Conservation (phyloP, 2,329 filamentous ascomycete species). For the Kalaharituber pfeilii region DNA sequence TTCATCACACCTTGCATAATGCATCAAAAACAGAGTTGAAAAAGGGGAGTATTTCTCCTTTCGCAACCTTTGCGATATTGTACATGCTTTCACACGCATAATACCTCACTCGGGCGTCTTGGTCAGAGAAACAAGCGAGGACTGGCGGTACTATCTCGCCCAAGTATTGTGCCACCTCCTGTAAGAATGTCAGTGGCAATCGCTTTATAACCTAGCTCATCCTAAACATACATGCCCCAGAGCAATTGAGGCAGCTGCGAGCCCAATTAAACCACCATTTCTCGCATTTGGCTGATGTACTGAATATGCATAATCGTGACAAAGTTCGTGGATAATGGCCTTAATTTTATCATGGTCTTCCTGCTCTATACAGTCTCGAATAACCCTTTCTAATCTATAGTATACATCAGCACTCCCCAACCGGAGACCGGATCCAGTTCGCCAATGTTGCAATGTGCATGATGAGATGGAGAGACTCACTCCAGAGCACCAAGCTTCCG, state of each 20-base stretch:
- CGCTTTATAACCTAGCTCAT: conserved; percentile 33
- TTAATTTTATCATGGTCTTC: conserved; percentile 67
- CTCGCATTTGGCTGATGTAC: conserved; percentile 91
- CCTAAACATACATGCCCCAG: conserved; percentile 60
- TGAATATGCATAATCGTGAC: conserved; percentile 93
- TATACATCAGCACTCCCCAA: too few relatives aligned
- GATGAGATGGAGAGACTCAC: conserved; percentile 37
- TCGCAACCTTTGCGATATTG: conserved; percentile 97
- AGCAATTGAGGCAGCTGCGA: conserved; percentile 90
- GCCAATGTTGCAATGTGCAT: background rate
- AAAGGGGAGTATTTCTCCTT: conserved; percentile 89
- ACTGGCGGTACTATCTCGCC: conserved; percentile 91
- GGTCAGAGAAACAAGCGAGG: conserved; percentile 90
- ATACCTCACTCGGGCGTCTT: conserved; percentile 41
- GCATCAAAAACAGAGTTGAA: conserved; percentile 87
- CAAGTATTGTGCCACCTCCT: conserved; percentile 84
- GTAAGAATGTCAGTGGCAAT: background rate
- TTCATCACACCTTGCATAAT: conserved; percentile 60
- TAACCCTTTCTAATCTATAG: conserved; percentile 73
- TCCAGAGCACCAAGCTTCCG: conserved; percentile 91
- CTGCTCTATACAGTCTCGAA: conserved; percentile 61
- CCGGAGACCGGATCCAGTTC: too few relatives aligned
- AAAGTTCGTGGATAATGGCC: conserved; percentile 85
- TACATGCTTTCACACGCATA: conserved; percentile 64
- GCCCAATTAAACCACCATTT: conserved; percentile 87